Percentiles rank a stretch among this genome's conserved stretches.
These are phyloP conservation scores for Phaeodactylum tricornutum DNA, from an alignment of 108 stramenopile genomes.

Conservation along the genomic window DNA sequence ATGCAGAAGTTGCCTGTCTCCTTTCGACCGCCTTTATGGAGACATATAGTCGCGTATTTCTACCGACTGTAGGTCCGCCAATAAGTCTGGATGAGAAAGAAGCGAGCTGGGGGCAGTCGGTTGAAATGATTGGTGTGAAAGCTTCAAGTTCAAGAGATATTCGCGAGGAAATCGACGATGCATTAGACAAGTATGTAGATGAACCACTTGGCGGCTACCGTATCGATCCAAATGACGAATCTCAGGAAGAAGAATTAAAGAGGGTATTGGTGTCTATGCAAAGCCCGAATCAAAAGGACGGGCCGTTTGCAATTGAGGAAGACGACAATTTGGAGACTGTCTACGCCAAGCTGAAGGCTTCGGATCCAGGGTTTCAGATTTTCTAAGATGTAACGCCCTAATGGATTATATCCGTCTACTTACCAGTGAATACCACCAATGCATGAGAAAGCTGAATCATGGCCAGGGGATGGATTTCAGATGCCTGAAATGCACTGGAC, in stretches of 20 bases:
- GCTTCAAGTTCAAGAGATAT: too few species aligned
- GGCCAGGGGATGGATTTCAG: not conserved
- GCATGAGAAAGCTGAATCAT: constrained; percentile 1
- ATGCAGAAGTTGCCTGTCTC: constrained; percentile 77
- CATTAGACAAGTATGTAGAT: constrained; percentile 39
- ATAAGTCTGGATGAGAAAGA: constrained; percentile 49
- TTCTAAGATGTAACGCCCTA: constrained; percentile 15
- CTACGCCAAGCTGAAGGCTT: constrained; percentile 43
- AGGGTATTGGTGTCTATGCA: constrained; percentile 35
- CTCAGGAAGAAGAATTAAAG: constrained; percentile 24
- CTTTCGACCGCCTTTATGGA: constrained; percentile 83
- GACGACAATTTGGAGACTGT: constrained; percentile 32
- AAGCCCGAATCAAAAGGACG: constrained; percentile 15
- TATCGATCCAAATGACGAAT: constrained; percentile 42
- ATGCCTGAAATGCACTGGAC: not conserved
- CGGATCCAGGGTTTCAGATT: constrained; percentile 38
- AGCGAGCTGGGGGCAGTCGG: constrained; percentile 21
- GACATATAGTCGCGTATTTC: constrained; percentile 65
- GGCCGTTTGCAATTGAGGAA: constrained; percentile 28
- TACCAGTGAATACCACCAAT: not conserved
- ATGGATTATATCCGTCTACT: not conserved
- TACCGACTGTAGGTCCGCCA: constrained; percentile 62
- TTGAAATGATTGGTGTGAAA: constrained; percentile 17
- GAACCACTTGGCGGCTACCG: constrained; percentile 38
- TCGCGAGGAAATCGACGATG: constrained; percentile 57